Evolutionary conservation across 2,329 filamentous ascomycete genomes (phyloP).

Genomic region (Helminthosporium solani): DNA sequence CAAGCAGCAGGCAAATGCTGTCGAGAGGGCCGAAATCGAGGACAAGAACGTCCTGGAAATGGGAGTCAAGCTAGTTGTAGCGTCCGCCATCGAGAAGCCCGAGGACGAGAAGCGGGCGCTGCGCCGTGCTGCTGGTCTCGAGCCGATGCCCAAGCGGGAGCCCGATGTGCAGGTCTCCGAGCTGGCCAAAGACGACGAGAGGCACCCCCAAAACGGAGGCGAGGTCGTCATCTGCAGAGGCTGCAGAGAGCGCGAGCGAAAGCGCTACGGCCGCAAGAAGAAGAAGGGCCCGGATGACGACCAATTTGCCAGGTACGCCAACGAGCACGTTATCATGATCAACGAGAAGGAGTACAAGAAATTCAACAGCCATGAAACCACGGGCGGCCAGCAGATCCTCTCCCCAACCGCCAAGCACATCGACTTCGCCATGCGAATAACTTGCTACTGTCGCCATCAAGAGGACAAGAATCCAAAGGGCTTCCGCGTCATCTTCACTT

Average conservation of each 20-base stretch:
- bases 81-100: conserved; percentile 81
- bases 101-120: conserved; percentile 68
- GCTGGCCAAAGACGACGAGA: conserved; percentile 61
- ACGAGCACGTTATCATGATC: conserved; percentile 47
- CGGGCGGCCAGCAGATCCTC: conserved; percentile 14
- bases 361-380: conserved; percentile 28
- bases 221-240: conserved; percentile 88
- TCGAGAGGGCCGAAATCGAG: conserved; percentile 70
- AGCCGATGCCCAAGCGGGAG: conserved; percentile 39
- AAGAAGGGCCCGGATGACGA: conserved; percentile 93
- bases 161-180: conserved; percentile 44
- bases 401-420: conserved; percentile 64
- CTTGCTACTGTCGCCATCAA: conserved; percentile 95
- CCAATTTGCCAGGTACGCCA: conserved; percentile 62
- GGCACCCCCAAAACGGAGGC: conserved; percentile 81
- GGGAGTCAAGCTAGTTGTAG: conserved; percentile 67
- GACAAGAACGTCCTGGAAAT: conserved; percentile 34
- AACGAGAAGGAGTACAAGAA: conserved; percentile 42
- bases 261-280: conserved; percentile 89
- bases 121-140: conserved; percentile 54
- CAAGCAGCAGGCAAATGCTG: conserved; percentile 78
- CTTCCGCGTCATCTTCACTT: conserved; percentile 89
- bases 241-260: conserved; percentile 90
- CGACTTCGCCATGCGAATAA: conserved; percentile 89
- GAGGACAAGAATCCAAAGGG: conserved; percentile 76